Evolutionary conservation across 352 stramenopile species (phyloP).

Genomic region (Blastocystis hominis): DNA sequence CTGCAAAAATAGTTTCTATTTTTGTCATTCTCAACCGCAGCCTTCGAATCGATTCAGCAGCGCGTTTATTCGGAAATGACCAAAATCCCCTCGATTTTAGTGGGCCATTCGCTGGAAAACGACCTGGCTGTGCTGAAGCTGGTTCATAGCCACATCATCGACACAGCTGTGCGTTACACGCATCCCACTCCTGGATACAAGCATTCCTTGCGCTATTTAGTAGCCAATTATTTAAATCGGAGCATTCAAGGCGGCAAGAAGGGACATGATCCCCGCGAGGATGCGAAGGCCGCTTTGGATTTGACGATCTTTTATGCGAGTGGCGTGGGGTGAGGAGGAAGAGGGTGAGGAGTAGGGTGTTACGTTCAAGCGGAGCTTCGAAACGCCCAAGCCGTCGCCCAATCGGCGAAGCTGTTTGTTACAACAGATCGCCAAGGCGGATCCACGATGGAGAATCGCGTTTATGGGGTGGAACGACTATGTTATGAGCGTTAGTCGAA

Average conservation of each 20-base stretch:
- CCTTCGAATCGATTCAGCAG: not conserved
- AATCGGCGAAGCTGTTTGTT: not conserved
- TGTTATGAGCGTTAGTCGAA: constrained; percentile 30
- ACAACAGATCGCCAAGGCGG: not conserved
- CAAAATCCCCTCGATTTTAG: not conserved
- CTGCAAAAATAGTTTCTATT: not conserved
- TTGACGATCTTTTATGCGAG: not conserved
- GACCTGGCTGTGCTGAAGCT: constrained; percentile 36
- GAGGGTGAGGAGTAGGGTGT: not conserved
- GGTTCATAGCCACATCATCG: not conserved
- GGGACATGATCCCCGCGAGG: constrained; percentile 8
- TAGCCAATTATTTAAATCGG: not conserved
- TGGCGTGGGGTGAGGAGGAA: not conserved
- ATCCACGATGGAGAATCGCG: not conserved
- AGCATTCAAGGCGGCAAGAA: not conserved
- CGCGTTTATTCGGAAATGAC: not conserved
- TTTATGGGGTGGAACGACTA: constrained; percentile 54
- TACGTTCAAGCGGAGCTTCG: not conserved
- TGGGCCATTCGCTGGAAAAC: constrained; percentile 44
- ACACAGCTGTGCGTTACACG: constrained; percentile 16
- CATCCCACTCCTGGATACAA: constrained; percentile 23
- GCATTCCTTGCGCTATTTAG: constrained; percentile 17
- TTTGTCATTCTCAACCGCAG: not conserved
- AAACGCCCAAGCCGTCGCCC: not conserved
- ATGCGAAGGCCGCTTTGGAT: constrained; percentile 14